phyloP scores from a whole-genome alignment of 805 yeast genomes.

The Pichia scutulata region DNA sequence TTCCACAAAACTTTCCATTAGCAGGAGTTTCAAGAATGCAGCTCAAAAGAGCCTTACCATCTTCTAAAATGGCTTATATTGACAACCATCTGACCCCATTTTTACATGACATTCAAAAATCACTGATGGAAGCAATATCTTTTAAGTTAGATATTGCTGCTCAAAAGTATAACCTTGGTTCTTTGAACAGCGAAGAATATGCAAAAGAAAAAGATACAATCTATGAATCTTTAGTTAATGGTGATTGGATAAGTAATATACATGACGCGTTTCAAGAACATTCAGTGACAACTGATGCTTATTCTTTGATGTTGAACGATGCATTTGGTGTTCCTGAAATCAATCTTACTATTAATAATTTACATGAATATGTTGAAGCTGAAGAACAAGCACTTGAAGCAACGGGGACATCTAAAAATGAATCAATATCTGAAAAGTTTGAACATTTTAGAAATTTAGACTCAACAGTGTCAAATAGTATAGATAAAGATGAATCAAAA shows the following conservation, averaged over 20 bases:
- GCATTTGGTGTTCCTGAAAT: background rate
- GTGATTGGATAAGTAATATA: background rate
- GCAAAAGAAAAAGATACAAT: constrained; percentile 8
- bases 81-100: constrained; percentile 2
- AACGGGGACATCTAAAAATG: background rate
- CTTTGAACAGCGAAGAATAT: constrained; percentile 12
- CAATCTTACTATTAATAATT: constrained; percentile 2
- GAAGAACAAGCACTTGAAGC: constrained; percentile 7
- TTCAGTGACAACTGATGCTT: constrained; percentile 1
- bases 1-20: constrained; percentile 23
- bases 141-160: constrained; percentile 14
- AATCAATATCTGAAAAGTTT: background rate
- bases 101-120: background rate
- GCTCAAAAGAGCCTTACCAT: constrained; percentile 2
- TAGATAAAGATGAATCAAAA: background rate
- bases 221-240: background rate
- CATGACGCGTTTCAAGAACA: constrained; percentile 2
- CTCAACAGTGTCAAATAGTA: background rate
- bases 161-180: constrained; percentile 11
- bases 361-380: constrained; percentile 17
- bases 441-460: background rate
- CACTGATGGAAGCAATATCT: constrained; percentile 11
- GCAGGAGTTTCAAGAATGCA: constrained; percentile 8
- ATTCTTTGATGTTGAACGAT: background rate
- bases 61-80: constrained; percentile 3